phyloP scores from a whole-genome alignment of 495 filamentous ascomycete species.

The Pseudevernia furfuracea region DNA sequence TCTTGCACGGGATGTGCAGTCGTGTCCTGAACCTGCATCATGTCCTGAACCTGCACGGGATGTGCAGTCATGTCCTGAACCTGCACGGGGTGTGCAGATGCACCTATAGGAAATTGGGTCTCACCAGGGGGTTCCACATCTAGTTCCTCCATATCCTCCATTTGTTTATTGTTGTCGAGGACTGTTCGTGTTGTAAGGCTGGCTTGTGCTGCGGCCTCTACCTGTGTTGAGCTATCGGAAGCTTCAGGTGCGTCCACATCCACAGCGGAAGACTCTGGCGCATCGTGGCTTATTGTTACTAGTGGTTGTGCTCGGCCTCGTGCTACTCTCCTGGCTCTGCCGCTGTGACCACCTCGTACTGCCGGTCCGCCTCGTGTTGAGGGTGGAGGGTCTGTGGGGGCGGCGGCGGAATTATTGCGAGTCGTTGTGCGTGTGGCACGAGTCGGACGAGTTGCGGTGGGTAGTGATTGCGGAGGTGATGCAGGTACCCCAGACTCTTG shows the following conservation, averaged over 20 bases:
- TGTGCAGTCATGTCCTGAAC: neutral
- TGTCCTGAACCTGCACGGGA: neutral
- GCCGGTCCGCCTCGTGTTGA: neutral
- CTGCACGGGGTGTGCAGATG: conserved; percentile 9
- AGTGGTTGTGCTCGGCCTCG: neutral
- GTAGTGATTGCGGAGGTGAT: conserved; percentile 14
- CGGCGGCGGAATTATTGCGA: neutral
- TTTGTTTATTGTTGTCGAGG: neutral
- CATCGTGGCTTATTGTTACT: neutral
- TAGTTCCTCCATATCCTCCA: neutral
- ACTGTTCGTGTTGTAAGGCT: neutral
- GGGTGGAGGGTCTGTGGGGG: neutral
- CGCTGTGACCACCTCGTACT: neutral
- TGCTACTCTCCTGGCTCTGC: neutral
- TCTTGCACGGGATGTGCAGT: neutral
- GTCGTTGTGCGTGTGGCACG: neutral
- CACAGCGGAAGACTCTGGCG: neutral
- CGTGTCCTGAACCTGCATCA: neutral
- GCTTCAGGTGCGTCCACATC: neutral
- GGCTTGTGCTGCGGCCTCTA: neutral
- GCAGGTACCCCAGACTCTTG: conserved; percentile 5
- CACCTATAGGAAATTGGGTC: conserved; percentile 5
- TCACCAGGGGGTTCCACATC: conserved; percentile 2
- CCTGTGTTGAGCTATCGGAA: neutral
- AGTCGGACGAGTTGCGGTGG: neutral